A percentile compares a stretch with the other conserved stretches of the same genome.
These are phyloP conservation scores for Hyparrhenia diplandra DNA, from an alignment of 176 grass and related monocot genomes.

Conservation along the genomic window DNA sequence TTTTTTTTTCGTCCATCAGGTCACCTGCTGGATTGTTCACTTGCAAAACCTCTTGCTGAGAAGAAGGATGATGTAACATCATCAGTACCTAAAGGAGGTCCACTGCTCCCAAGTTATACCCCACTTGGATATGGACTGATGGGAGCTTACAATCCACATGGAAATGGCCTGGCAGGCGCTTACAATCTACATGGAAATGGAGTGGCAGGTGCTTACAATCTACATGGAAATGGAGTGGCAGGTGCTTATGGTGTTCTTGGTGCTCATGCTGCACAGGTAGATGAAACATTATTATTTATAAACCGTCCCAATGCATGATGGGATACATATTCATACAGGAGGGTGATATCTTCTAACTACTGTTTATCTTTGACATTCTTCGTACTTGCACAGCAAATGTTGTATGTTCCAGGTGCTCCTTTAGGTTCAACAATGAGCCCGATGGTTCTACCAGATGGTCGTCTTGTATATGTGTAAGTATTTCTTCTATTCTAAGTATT, in stretches of 20 bases:
- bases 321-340: neutral
- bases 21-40: constrained; percentile 76
- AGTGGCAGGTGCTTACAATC: constrained; percentile 50
- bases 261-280: constrained; percentile 47
- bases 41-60: constrained; percentile 75
- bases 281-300: neutral
- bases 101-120: constrained; percentile 46
- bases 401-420: constrained; percentile 40
- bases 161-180: constrained; percentile 44
- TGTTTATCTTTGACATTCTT: neutral
- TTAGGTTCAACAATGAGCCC: constrained; percentile 40
- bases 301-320: neutral
- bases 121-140: constrained; percentile 54
- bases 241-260: constrained; percentile 4
- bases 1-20: constrained; percentile 50
- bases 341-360: constrained; percentile 7
- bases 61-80: constrained; percentile 55
- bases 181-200: constrained; percentile 56
- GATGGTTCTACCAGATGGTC: constrained; percentile 48
- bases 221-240: constrained; percentile 33
- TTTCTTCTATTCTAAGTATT: neutral
- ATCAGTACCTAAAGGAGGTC: constrained; percentile 40
- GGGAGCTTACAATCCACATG: constrained; percentile 22
- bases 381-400: constrained; percentile 41
- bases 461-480: constrained; percentile 51